phyloP scores from a whole-genome alignment of 1,284 basidiomycete species.

The Puccinia hordei region DNA sequence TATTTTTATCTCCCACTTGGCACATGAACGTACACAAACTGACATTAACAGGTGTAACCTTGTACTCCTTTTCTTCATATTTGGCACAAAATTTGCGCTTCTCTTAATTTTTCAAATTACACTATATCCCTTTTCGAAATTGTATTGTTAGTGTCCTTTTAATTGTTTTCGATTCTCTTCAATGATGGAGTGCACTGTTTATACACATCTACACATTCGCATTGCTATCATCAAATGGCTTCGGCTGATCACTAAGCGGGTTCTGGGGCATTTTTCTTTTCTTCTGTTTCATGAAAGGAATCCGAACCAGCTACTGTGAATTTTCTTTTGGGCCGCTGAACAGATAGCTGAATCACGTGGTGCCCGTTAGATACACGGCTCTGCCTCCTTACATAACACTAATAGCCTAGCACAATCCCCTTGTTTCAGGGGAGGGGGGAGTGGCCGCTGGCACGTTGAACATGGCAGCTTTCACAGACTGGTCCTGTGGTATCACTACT shows the following conservation, averaged over 20 bases:
- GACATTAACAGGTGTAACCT: background rate
- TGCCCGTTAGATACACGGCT: too few species aligned
- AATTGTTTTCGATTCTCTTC: too few species aligned
- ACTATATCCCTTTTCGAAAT: background rate
- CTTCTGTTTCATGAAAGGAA: constrained; percentile 1
- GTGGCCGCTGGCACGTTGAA: too few species aligned
- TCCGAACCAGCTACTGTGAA: background rate
- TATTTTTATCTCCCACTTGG: background rate
- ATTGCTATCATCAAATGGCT: background rate
- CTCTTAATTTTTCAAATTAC: background rate
- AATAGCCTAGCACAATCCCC: too few species aligned
- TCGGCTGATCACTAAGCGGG: too few species aligned
- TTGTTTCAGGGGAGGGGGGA: too few species aligned
- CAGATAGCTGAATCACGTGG: too few species aligned
- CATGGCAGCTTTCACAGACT: too few species aligned
- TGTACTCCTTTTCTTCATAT: background rate
- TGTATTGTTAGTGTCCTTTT: background rate
- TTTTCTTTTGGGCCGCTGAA: too few species aligned
- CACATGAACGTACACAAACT: background rate
- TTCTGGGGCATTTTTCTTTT: background rate
- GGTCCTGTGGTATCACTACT: too few species aligned
- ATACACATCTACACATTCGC: background rate
- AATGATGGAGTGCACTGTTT: background rate
- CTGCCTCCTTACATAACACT: too few species aligned
- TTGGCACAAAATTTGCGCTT: too few species aligned